phyloP scores from a whole-genome alignment of 2,329 filamentous ascomycete species.

The Coleophoma eucalyptorum region DNA sequence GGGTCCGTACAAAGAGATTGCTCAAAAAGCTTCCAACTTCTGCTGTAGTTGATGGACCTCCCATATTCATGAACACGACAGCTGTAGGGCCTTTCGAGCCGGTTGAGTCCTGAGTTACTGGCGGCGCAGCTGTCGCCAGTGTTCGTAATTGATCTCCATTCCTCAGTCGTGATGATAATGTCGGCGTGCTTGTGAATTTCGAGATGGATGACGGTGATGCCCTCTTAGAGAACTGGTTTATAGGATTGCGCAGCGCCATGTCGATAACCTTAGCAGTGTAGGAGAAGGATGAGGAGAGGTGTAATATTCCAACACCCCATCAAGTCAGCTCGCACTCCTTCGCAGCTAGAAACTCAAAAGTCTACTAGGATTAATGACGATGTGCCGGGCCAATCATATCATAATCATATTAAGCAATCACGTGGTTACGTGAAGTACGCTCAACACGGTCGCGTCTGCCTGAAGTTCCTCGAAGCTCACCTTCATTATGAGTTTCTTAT shows the following conservation, averaged over 20 bases:
- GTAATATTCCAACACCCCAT: too few relatives aligned
- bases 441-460: neutral
- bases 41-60: slow-evolving; percentile 80
- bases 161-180: slow-evolving; percentile 31
- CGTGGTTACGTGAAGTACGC: neutral
- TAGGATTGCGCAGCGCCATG: slow-evolving; percentile 38
- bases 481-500: neutral
- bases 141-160: slow-evolving; percentile 32
- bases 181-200: slow-evolving; percentile 23
- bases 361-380: slow-evolving; percentile 5
- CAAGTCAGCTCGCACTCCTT: too few relatives aligned
- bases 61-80: slow-evolving; percentile 99
- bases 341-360: neutral
- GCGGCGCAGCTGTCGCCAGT: slow-evolving; percentile 63
- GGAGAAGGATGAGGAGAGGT: neutral
- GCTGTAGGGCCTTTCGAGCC: slow-evolving; percentile 80
- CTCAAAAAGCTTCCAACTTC: slow-evolving; percentile 90
- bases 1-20: slow-evolving; percentile 76
- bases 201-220: slow-evolving; percentile 20
- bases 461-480: neutral
- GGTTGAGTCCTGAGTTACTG: slow-evolving; percentile 74
- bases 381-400: slow-evolving; percentile 2
- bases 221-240: slow-evolving; percentile 23
- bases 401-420: neutral
- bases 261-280: neutral